Base-by-base conservation (phyloP, 139 green algal genomes). In the Closterium sp. region DNA sequence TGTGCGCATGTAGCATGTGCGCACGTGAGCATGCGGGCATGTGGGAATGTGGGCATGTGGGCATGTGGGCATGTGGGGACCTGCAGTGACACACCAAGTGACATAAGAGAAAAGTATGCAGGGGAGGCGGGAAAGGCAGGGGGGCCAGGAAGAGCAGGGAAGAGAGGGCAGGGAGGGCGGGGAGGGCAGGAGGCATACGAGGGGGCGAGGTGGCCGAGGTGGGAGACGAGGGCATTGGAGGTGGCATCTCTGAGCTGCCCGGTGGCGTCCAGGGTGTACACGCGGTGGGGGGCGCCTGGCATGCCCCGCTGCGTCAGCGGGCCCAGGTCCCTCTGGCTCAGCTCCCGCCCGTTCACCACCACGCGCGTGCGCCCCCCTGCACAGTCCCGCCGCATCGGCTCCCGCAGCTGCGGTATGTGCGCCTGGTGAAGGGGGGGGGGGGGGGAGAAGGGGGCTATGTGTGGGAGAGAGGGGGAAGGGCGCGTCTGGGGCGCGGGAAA, bases 341-440 rank as follows among this genome's bases (percentile, higher is more conserved):
- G 90, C 84, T 93, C 90, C 4, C 90, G 85, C 33, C 90, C 90
- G 28, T 93, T 93, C 36, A 93, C 84, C 36, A 89, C 8, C 38
- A 93, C 90, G 0, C 81, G n/a, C 25, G 90, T 91, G 84, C 86
- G 25, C 23, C 90, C 90, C 28, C 88, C 88, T 8, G 88, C 5
- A 87, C 88, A 91, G 23, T 35, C 84, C n/a, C 25, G 34, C 28
- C 36, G 28, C 88, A 91, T 91, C 7, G 36, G 88, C 34, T 31
- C 28, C 36, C 34, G 19, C 88, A 91, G 30, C 88, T 91, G 36
- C n/a, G 35, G 31, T 33, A 91, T 91, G 83, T 76, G n/a, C 64
- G 34, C 32, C 84, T 88, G 33, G 55, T 16, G 55, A 19, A 1
- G 16, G 55, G 16, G 16, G 55, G 55, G 12, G 9, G 55, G 16